Base-by-base conservation (phyloP, 805 yeast genomes). In the Spathaspora hagerdaliae region DNA sequence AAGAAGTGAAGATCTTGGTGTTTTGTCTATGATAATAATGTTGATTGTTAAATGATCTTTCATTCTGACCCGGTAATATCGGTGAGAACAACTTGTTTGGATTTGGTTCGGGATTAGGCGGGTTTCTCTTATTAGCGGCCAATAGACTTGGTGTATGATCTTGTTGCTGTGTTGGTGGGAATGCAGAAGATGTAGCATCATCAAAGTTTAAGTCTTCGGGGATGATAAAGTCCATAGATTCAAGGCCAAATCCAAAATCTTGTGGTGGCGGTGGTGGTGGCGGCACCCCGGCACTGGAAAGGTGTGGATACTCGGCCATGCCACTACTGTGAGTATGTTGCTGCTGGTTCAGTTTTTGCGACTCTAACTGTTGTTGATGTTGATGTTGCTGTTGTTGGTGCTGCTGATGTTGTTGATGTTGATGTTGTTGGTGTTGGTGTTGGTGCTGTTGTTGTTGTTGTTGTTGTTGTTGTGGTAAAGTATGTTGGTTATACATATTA, bases 1-100 rank as follows among this genome's bases (percentile, higher is more conserved):
- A 44, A 27, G 27, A 38, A 14, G 47, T 39, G 33, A 38, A 46
- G 13, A 43, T 24, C 27, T 46, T 46, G 14, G 48, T 44, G 31
- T 38, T 42, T 31, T 63, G 65, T 44, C 65, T 65, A 44, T 71
- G 74, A 48, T 55, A 64, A 43, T 57, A 66, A 52, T 71, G 75
- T 50, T 70, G 74, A 46, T 67, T 64, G 48, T 71, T 69, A 56
- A 59, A 71, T 6, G 72, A 65, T 47, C 60, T 64, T 38, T 64
- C 71, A 50, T 70, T 68, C 46, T 71, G 76, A 38, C 73, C 63
- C 1, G 75, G 75, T 34, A 71, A 56, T 12, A 70, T 61, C 1
- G 75, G 76, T 38, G 70, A 64, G 19, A 19, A 41, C 40, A 35
- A 34, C 24, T 24, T 45, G 43, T 15, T 38, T 38, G 12, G 36